A percentile compares a stretch with the other conserved stretches of the same genome.
phyloP scores from a whole-genome alignment of 2,329 filamentous ascomycete species.

The Blastomyces emzantsi region DNA sequence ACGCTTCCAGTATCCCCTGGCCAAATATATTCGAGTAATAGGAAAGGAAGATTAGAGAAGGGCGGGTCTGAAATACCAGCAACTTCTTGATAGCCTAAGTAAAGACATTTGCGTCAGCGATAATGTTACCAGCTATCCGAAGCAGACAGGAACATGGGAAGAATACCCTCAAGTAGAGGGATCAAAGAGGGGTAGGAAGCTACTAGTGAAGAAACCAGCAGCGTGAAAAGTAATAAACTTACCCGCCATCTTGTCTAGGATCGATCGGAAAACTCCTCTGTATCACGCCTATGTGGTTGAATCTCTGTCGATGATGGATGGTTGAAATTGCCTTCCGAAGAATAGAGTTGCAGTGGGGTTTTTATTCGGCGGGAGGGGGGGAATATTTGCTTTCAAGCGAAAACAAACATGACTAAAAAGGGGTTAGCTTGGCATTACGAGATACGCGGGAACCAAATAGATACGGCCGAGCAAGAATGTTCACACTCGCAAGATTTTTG shows the following conservation, averaged over 20 bases:
- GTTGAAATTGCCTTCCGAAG: not conserved
- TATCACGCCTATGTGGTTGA: conserved; percentile 5
- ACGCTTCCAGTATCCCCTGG: no score
- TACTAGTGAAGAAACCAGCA: not conserved
- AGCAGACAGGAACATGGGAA: not conserved
- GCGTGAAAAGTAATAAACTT: not conserved
- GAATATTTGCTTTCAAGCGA: conserved; percentile 8
- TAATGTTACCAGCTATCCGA: not conserved
- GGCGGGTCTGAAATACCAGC: conserved; percentile 29
- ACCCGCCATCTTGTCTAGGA: conserved; percentile 14
- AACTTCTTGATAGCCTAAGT: conserved; percentile 31
- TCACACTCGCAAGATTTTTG: not conserved
- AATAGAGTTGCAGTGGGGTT: conserved; percentile 14
- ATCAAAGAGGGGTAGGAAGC: no score
- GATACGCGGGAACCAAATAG: no score
- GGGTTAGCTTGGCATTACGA: conserved; percentile 1
- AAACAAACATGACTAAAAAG: conserved; percentile 7
- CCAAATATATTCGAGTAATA: no score
- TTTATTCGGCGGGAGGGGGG: conserved; percentile 10
- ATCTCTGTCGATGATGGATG: conserved; percentile 8
- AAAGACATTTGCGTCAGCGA: not conserved
- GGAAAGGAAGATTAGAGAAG: no score
- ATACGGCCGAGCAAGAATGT: not conserved
- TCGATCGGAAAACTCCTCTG: not conserved
- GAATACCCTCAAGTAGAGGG: no score